Conservation (phyloP, 202 grass and related monocot genomes). For the Brachypodium distachyon region DNA sequence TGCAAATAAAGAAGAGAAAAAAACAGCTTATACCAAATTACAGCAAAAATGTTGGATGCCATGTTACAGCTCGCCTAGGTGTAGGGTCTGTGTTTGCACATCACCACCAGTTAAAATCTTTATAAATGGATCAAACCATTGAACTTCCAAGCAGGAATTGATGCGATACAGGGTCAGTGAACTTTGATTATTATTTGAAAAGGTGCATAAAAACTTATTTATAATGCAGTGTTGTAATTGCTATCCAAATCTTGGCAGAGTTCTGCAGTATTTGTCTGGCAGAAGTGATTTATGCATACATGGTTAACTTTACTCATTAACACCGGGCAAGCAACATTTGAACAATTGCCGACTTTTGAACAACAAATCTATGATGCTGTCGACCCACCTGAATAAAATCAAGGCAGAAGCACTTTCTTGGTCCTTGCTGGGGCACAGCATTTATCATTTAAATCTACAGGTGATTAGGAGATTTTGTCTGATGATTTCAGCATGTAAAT, state of each 20-base stretch:
- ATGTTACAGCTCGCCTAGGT: background rate
- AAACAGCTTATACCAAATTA: background rate
- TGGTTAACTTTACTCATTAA: background rate
- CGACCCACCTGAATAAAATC: too few species aligned
- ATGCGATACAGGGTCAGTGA: background rate
- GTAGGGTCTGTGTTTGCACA: too few species aligned
- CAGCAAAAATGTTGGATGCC: background rate
- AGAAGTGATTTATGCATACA: background rate
- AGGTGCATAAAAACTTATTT: background rate
- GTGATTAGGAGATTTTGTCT: too few species aligned
- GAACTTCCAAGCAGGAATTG: background rate
- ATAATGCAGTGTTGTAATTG: background rate
- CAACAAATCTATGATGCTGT: too few species aligned
- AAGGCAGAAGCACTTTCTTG: too few species aligned
- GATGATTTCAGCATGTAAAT: too few species aligned
- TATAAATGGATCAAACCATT: background rate
- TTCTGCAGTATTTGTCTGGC: conserved; percentile 1
- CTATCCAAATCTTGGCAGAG: background rate
- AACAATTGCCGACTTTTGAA: too few species aligned
- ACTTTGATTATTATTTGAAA: background rate
- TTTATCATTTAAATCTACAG: too few species aligned
- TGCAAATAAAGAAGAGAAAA: background rate
- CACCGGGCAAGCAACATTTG: background rate
- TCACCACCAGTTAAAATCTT: too few species aligned
- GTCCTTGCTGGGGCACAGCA: too few species aligned